Percentiles rank a stretch among this genome's conserved stretches.
These are phyloP conservation scores for Arabis hirsuta DNA, from an alignment of 345 rosid genomes.

Conservation along the genomic window DNA sequence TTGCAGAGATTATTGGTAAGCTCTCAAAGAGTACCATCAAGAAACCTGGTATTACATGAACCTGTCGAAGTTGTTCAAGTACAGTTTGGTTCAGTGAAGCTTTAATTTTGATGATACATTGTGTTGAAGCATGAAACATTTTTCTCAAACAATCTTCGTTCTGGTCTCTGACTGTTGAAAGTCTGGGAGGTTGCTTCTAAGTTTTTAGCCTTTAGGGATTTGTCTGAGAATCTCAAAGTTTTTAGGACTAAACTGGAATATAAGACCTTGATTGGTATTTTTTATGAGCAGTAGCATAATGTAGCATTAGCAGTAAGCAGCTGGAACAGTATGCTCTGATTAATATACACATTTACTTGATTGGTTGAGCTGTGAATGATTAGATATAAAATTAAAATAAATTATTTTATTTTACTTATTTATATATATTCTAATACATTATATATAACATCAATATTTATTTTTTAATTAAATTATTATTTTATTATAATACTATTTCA, in stretches of 20 bases:
- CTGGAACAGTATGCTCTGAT: no score
- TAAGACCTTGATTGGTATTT: no score
- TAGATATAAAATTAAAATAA: no score
- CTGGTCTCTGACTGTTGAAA: slow-evolving; percentile 4
- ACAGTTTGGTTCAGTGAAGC: slow-evolving; percentile 2
- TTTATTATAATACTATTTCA: no score
- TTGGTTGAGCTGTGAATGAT: no score
- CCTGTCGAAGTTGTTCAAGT: neutral
- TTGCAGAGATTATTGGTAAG: slow-evolving; percentile 67
- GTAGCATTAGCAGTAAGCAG: no score
- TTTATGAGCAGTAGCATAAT: no score
- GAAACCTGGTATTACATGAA: neutral
- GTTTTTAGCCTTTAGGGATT: neutral
- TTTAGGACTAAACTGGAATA: neutral
- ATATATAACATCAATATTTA: no score
- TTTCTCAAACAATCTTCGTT: neutral
- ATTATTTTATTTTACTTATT: no score
- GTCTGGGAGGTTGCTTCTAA: neutral
- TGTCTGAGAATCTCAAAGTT: neutral
- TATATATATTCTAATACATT: no score
- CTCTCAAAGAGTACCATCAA: neutral
- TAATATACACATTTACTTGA: no score
- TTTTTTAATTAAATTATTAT: no score
- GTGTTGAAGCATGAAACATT: slow-evolving; percentile 11
- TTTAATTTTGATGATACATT: slow-evolving; percentile 13